phyloP scores from a whole-genome alignment of 2,329 filamentous ascomycete genomes.

The Ampelomyces quisqualis region DNA sequence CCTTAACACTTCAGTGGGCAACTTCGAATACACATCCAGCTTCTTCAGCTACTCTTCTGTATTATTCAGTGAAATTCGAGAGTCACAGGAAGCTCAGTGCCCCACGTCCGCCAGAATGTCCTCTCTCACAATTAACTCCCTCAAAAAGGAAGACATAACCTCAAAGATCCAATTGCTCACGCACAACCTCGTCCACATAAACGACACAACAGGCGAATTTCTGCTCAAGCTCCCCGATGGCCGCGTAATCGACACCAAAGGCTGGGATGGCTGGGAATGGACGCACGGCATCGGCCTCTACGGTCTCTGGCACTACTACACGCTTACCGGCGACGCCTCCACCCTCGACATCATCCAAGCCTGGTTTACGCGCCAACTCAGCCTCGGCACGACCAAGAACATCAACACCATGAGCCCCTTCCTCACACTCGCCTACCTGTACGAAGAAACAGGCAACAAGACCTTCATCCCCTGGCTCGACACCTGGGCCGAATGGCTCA shows the following conservation, averaged over 20 bases:
- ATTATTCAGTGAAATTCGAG: too few relatives aligned
- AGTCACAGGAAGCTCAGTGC: too few relatives aligned
- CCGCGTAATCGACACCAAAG: conserved; percentile 78
- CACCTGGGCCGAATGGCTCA: conserved; percentile 79
- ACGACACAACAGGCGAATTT: conserved; percentile 73
- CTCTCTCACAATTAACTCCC: conserved; percentile 45
- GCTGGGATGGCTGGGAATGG: conserved; percentile 83
- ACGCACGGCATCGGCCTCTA: conserved; percentile 79
- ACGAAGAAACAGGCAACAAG: conserved; percentile 69
- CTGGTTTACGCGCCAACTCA: conserved; percentile 71
- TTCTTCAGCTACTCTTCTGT: not conserved
- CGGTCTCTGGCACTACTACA: conserved; percentile 80
- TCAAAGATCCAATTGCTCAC: conserved; percentile 66
- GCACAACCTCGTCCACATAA: conserved; percentile 73
- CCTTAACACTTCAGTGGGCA: not conserved
- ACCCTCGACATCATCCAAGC: conserved; percentile 67
- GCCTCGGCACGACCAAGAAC: conserved; percentile 76
- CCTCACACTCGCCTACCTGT: conserved; percentile 73
- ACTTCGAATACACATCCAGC: not conserved
- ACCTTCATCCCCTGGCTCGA: conserved; percentile 77
- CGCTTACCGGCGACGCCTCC: conserved; percentile 62
- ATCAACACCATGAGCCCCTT: conserved; percentile 84
- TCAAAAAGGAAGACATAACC: conserved; percentile 50
- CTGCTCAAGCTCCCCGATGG: conserved; percentile 70
- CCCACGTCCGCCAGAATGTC: conserved; percentile 33